Percentiles rank a stretch among this genome's conserved stretches.
Conservation (phyloP, 2,329 filamentous ascomycete genomes). For the Pochonia chlamydosporia region DNA sequence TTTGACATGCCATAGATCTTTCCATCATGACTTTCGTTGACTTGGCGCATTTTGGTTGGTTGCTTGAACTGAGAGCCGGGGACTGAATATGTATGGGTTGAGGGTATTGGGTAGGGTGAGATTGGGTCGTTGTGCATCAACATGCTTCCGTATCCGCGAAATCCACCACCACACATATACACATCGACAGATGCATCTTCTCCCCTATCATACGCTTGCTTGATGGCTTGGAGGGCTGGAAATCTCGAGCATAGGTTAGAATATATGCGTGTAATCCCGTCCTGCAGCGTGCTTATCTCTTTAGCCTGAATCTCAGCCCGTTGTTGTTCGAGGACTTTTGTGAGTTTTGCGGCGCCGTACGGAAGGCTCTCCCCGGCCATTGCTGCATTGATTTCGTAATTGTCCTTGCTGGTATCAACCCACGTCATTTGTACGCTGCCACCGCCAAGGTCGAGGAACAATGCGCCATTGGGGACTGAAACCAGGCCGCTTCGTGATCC, state of each 20-base stretch:
- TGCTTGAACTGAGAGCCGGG: constrained; percentile 53
- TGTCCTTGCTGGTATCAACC: constrained; percentile 41
- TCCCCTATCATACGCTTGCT: constrained; percentile 27
- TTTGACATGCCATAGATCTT: constrained; percentile 75
- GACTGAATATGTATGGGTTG: constrained; percentile 73
- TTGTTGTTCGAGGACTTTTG: constrained; percentile 38
- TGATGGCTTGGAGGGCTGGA: constrained; percentile 38
- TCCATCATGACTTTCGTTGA: constrained; percentile 43
- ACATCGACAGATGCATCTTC: constrained; percentile 51
- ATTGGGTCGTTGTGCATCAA: constrained; percentile 73
- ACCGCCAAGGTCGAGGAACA: constrained; percentile 85
- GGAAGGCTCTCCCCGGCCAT: constrained; percentile 51
- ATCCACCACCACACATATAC: constrained; percentile 85
- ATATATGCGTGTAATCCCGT: constrained; percentile 56
- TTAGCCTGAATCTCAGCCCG: constrained; percentile 34
- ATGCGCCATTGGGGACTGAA: constrained; percentile 53
- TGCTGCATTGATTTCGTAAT: constrained; percentile 50
- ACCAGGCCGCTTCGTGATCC: constrained; percentile 73
- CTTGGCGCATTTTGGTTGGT: constrained; percentile 43
- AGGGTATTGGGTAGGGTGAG: constrained; percentile 75
- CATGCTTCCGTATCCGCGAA: constrained; percentile 85
- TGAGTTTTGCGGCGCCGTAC: constrained; percentile 55
- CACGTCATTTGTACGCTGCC: constrained; percentile 62
- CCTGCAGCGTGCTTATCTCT: constrained; percentile 49
- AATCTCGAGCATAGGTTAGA: constrained; percentile 42